A percentile compares a stretch with the other conserved stretches of the same genome.
Conservation (phyloP, 495 filamentous ascomycete species). For the Podospora pseudocomata region DNA sequence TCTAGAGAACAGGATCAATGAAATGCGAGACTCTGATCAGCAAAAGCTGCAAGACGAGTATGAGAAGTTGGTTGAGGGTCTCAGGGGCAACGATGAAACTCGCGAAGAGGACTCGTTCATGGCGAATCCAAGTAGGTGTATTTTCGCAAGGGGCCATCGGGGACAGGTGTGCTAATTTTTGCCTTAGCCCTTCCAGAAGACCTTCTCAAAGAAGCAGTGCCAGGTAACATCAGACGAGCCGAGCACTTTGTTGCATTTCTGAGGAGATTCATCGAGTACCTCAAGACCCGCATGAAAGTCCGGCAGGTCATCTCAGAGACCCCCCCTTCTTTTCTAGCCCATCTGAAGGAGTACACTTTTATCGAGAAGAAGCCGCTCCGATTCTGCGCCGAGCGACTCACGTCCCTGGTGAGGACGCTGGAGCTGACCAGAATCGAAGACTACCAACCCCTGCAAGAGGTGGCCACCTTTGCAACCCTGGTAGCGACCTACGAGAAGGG, state of each 20-base stretch:
- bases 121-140: conserved; percentile 68
- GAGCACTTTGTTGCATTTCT: conserved; percentile 96
- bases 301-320: conserved; percentile 96
- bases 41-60: conserved; percentile 94
- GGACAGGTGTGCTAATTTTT: neutral
- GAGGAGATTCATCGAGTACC: conserved; percentile 94
- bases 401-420: conserved; percentile 89
- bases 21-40: conserved; percentile 90
- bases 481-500: conserved; percentile 97
- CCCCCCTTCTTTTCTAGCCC: conserved; percentile 85
- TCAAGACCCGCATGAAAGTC: conserved; percentile 98
- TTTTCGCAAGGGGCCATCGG: too few relatives aligned
- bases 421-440: conserved; percentile 98
- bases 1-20: conserved; percentile 80
- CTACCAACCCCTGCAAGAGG: conserved; percentile 94
- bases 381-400: conserved; percentile 93
- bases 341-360: conserved; percentile 92
- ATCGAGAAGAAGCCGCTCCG: conserved; percentile 95
- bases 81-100: conserved; percentile 81
- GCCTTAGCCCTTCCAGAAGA: conserved; percentile 68
- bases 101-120: conserved; percentile 94
- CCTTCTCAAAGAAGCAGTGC: conserved; percentile 86
- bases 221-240: conserved; percentile 91
- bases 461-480: conserved; percentile 97
- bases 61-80: conserved; percentile 87